Conservation (phyloP, 2,329 filamentous ascomycete genomes). For the Colletotrichum destructivum region DNA sequence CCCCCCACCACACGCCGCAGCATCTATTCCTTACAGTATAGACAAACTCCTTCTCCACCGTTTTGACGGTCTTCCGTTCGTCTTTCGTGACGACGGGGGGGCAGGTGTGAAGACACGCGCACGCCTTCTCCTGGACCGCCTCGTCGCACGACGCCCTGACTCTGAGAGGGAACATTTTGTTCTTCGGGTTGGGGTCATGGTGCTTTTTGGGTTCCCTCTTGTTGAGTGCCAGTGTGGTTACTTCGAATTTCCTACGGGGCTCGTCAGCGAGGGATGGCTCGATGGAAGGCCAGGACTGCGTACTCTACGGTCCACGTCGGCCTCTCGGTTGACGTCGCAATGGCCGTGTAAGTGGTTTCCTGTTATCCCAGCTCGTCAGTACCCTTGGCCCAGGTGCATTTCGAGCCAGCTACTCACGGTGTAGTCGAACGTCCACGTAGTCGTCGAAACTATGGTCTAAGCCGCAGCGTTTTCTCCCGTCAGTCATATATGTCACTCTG, state of each 20-base stretch:
- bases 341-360: background rate
- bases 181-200: background rate
- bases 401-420: background rate
- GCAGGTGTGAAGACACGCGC: conserved; percentile 17
- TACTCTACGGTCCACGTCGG: conserved; percentile 14
- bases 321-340: background rate
- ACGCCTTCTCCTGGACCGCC: conserved; percentile 9
- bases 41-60: background rate
- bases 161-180: background rate
- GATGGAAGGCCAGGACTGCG: background rate
- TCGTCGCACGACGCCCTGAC: background rate
- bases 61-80: conserved; percentile 9
- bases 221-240: background rate
- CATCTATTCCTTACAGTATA: too few species aligned
- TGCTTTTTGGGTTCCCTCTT: background rate
- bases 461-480: background rate
- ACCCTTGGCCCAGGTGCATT: too few species aligned
- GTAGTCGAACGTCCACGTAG: background rate
- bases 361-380: background rate
- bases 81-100: background rate
- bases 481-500: background rate
- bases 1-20: too few species aligned
- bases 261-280: background rate
- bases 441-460: background rate
- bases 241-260: background rate